phyloP scores from a whole-genome alignment of 345 rosid species.

The Populus deltoides region DNA sequence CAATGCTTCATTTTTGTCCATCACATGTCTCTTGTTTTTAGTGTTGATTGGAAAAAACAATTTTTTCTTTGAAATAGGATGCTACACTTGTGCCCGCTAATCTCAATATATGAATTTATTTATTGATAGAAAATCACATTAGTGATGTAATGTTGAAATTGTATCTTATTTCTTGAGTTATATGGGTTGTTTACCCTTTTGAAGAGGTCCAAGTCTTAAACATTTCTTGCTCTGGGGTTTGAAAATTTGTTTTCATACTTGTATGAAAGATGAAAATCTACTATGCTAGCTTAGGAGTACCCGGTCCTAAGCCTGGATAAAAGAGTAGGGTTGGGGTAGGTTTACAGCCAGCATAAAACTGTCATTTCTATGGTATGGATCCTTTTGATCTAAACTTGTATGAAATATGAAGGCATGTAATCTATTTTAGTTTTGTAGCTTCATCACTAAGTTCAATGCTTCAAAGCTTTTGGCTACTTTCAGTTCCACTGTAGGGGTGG shows the following conservation, averaged over 20 bases:
- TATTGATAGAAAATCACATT: neutral
- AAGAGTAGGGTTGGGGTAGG: no score
- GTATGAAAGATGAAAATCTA: no score
- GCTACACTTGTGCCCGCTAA: neutral
- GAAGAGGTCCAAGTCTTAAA: neutral
- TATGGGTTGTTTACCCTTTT: neutral
- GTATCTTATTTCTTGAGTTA: neutral
- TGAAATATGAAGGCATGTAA: neutral
- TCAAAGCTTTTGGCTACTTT: slow-evolving; percentile 21
- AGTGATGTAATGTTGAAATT: no score
- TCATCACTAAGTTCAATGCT: neutral
- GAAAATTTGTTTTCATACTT: no score
- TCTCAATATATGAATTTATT: neutral
- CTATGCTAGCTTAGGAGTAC: no score
- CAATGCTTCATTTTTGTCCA: neutral
- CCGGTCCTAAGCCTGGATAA: no score
- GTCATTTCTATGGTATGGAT: no score
- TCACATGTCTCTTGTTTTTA: neutral
- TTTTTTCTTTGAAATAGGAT: neutral
- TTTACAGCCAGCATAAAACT: no score
- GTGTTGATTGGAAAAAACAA: neutral
- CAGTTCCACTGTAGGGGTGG: slow-evolving; percentile 54
- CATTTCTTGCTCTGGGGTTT: no score
- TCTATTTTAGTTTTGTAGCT: neutral
- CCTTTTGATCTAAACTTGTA: no score